Percentiles rank a stretch among this genome's conserved stretches.
These are phyloP conservation scores for Nothophoma quercina DNA, from an alignment of 2,329 filamentous ascomycete species.

Conservation along the genomic window DNA sequence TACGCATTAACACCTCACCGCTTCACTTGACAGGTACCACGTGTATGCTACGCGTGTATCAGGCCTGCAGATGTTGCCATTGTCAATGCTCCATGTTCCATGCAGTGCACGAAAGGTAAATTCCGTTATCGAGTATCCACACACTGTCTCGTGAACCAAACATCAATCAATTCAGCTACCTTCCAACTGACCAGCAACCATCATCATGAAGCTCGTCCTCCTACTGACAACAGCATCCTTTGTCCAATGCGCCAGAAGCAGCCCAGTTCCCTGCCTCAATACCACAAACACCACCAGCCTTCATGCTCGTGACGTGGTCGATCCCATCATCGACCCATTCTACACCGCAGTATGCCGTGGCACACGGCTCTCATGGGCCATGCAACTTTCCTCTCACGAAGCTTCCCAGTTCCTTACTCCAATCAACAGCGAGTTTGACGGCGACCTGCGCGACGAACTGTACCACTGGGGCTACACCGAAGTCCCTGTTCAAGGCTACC, in stretches of 20 bases:
- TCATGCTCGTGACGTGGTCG: neutral
- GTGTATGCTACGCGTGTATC: too few relatives aligned
- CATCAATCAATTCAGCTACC: too few relatives aligned
- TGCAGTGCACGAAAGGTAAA: too few relatives aligned
- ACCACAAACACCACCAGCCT: neutral
- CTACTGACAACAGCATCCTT: neutral
- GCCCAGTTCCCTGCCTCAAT: too few relatives aligned
- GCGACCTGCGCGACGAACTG: conserved; percentile 2
- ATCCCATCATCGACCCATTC: neutral
- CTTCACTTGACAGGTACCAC: too few relatives aligned
- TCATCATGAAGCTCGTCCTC: neutral
- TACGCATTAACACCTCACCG: too few relatives aligned
- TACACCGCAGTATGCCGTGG: conserved; percentile 8
- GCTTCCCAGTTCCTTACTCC: conserved; percentile 12
- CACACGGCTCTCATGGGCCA: conserved; percentile 6
- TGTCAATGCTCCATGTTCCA: too few relatives aligned
- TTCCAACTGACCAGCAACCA: too few relatives aligned
- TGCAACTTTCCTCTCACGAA: neutral
- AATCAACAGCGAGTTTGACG: conserved; percentile 11
- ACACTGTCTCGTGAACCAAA: too few relatives aligned
- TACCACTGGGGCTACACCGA: conserved; percentile 17
- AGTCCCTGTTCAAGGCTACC: conserved; percentile 1
- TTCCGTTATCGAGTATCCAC: too few relatives aligned
- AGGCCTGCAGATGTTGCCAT: too few relatives aligned
- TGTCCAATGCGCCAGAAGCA: neutral